Evolutionary conservation across 768 basidiomycete species (phyloP).

Genomic region (Cytidiella melzeri): DNA sequence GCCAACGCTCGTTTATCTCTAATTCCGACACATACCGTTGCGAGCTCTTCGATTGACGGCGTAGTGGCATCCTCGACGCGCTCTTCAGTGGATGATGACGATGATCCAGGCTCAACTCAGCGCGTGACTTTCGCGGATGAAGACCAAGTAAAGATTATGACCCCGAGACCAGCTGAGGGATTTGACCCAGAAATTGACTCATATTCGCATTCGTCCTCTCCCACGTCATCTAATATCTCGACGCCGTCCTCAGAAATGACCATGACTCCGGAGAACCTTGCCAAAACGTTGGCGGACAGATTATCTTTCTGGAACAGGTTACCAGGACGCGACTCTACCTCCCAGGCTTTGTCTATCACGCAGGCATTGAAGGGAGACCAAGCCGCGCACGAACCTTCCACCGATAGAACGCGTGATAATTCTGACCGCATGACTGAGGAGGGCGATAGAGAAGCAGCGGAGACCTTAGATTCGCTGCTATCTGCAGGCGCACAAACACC

Average conservation of each 20-base stretch:
- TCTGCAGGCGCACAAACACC: slow-evolving; percentile 59
- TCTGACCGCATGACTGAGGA: slow-evolving; percentile 24
- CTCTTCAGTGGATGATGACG: not conserved
- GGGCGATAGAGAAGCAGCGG: slow-evolving; percentile 31
- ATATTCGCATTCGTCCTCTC: slow-evolving; percentile 19
- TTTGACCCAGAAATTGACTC: slow-evolving; percentile 13
- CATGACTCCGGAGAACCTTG: slow-evolving; percentile 41
- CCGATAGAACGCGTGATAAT: too few relatives aligned
- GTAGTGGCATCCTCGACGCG: not conserved
- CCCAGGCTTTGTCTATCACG: not conserved
- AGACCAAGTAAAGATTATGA: slow-evolving; percentile 40
- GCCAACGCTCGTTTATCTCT: slow-evolving; percentile 41
- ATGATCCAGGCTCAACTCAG: slow-evolving; percentile 15
- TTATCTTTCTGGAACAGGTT: slow-evolving; percentile 73
- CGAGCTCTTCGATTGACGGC: slow-evolving; percentile 8
- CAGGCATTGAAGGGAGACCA: slow-evolving; percentile 11
- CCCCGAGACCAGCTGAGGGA: slow-evolving; percentile 24
- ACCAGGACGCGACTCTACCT: slow-evolving; percentile 31
- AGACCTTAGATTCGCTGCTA: slow-evolving; percentile 53
- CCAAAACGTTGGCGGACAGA: slow-evolving; percentile 55
- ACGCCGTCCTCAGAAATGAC: slow-evolving; percentile 44
- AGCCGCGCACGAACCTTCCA: too few relatives aligned
- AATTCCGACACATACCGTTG: slow-evolving; percentile 19
- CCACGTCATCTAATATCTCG: slow-evolving; percentile 39
- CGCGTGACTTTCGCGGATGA: slow-evolving; percentile 52